Percentiles rank a stretch among this genome's conserved stretches.
Evolutionary conservation across 805 yeast species (phyloP).

Genomic region (Grigorovia jiainica): DNA sequence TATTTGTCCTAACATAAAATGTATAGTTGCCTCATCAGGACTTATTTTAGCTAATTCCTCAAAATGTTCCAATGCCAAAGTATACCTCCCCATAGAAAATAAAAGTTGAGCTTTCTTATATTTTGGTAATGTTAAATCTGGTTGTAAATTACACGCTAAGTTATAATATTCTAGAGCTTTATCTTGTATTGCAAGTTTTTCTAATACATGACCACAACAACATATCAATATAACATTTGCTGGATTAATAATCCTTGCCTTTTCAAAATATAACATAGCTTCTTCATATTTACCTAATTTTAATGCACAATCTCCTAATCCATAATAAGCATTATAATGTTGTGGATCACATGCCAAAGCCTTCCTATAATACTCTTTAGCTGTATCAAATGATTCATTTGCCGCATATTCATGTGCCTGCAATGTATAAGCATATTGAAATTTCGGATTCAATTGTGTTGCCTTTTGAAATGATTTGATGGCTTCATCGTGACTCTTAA

Average conservation of each 20-base stretch:
- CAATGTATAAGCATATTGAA: conserved; percentile 83
- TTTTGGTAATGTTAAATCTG: conserved; percentile 73
- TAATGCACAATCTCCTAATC: conserved; percentile 87
- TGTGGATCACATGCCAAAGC: conserved; percentile 70
- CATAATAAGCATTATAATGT: conserved; percentile 92
- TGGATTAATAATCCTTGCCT: conserved; percentile 84
- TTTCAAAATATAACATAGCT: conserved; percentile 80
- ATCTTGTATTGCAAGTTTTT: conserved; percentile 56
- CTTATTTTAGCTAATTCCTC: conserved; percentile 65
- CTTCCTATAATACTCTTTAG: conserved; percentile 69
- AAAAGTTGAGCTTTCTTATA: conserved; percentile 82
- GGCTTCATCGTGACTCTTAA: conserved; percentile 82
- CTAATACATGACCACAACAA: conserved; percentile 89
- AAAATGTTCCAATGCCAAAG: conserved; percentile 64
- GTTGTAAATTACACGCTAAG: conserved; percentile 75
- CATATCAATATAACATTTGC: conserved; percentile 81
- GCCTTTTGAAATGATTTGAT: conserved; percentile 80
- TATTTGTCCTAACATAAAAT: conserved; percentile 77
- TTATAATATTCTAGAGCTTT: conserved; percentile 77
- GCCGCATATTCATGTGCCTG: conserved; percentile 89
- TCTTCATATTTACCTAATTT: conserved; percentile 74
- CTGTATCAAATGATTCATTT: conserved; percentile 84
- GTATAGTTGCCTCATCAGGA: conserved; percentile 93
- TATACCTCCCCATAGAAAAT: conserved; percentile 59
- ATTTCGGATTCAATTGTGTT: conserved; percentile 51